phyloP scores from a whole-genome alignment of 163 green algal species.

The Volvox carteri region DNA sequence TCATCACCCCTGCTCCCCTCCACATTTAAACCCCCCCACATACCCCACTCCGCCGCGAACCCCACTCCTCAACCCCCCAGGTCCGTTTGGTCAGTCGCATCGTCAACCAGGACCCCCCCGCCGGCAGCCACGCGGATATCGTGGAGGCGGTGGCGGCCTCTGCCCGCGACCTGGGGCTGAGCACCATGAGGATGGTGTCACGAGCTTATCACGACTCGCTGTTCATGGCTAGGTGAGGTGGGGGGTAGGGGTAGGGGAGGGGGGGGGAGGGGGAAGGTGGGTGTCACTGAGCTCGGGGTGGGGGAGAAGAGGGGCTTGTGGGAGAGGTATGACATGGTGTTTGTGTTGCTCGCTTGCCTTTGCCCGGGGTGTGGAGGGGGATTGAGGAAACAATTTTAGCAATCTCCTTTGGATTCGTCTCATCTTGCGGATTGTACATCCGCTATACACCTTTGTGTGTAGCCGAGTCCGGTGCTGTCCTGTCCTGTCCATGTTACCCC shows the following conservation, averaged over 20 bases:
- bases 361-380: neutral
- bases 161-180: conserved; percentile 73
- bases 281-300: no score
- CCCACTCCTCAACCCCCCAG: conserved; percentile 12
- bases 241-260: neutral
- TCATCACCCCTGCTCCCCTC: no score
- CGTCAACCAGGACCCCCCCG: conserved; percentile 93
- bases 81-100: conserved; percentile 63
- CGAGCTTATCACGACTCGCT: conserved; percentile 97
- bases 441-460: no score
- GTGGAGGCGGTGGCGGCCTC: conserved; percentile 70
- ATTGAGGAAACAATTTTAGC: neutral
- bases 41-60: neutral
- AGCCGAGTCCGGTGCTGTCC: no score
- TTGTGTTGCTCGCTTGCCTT: no score
- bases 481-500: no score
- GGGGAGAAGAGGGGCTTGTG: neutral
- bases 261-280: neutral
- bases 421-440: no score
- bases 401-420: no score
- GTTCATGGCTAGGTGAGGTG: conserved; percentile 90
- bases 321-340: no score
- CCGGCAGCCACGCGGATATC: conserved; percentile 77
- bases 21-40: no score
- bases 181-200: conserved; percentile 88